phyloP scores from a whole-genome alignment of 805 yeast species.

The Candida mattraensis region DNA sequence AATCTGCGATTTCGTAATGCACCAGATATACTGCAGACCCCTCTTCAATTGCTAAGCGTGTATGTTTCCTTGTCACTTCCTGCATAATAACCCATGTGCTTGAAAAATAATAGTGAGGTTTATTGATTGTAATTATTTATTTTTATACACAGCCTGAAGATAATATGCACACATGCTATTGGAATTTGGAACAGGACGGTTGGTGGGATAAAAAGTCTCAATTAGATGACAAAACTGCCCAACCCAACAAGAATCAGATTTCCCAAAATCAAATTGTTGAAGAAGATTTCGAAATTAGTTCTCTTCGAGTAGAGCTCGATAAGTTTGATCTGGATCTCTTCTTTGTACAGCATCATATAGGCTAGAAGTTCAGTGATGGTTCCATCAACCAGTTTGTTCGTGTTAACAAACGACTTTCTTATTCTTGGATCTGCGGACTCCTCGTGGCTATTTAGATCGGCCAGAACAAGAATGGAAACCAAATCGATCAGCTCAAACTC shows the following conservation, averaged over 20 bases:
- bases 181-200: too few relatives aligned
- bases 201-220: background rate
- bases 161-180: too few relatives aligned
- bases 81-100: too few relatives aligned
- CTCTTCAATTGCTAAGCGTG: too few relatives aligned
- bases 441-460: conserved; percentile 11
- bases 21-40: too few relatives aligned
- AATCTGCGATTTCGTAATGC: too few relatives aligned
- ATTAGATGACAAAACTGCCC: conserved; percentile 36
- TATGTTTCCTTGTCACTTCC: too few relatives aligned
- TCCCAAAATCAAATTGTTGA: conserved; percentile 40
- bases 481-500: conserved; percentile 41
- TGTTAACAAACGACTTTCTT: conserved; percentile 25
- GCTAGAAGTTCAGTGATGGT: conserved; percentile 30
- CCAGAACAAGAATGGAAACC: conserved; percentile 24
- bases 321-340: conserved; percentile 31
- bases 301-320: conserved; percentile 33
- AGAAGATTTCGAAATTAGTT: conserved; percentile 34
- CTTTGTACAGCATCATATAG: conserved; percentile 32
- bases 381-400: conserved; percentile 32
- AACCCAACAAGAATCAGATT: conserved; percentile 39
- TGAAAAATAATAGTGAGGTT: too few relatives aligned
- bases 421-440: conserved; percentile 14
- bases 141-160: background rate
- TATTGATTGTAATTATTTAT: too few relatives aligned